Evolutionary conservation across 352 stramenopile genomes (phyloP), one percentile per base, ranked within the genome.

Genomic region (Globisporangium polare): DNA sequence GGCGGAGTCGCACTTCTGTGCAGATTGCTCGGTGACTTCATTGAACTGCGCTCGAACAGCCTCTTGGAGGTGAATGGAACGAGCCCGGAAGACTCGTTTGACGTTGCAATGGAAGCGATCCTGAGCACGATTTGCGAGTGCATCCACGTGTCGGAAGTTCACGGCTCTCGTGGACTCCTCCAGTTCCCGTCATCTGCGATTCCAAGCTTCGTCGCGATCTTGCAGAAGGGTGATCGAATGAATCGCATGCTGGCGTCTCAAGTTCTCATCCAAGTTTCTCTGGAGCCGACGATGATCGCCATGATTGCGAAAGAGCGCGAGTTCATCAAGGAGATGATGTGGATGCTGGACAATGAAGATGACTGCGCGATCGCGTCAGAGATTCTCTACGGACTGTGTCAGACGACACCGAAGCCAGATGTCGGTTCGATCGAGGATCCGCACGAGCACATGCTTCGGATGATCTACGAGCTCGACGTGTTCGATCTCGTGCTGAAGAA

Each of bases 101-200:
- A 91, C 46, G 75, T 86, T 0, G 83, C 75, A 22, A 75, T 94
- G 26, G 84, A 92, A 60, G 78, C 81, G 5, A 87, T 91, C 45
- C 55, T 94, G 49, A 88, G 72, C 56, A 92, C 82, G 0, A 78
- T 94, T 13, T 91, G 75, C 46, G 82, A 92, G 50, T 92, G 80
- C 41, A 77, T 94, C 24, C 76, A 90, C 31, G 69, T 89, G 17
- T 61, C 75, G 1, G 79, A 90, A 51, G 45, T 71, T 20, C 22
- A 46, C 35, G 65, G 68, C 13, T 50, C 72, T 20, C 78, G 77
- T 12, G 71, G 70, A 10, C 68, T 86, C 7, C 62, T 78, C 26
- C 77, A 86, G 54, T 82, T 93, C 45, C 80, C 81, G 46, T 51
- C 79, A 0, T 62, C 54, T 5, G 79, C 74, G 2, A 86, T 91